Evolutionary conservation across 495 filamentous ascomycete species (phyloP), one percentile per base, ranked within the genome.

Genomic region (Aspergillus coremiiformis): DNA sequence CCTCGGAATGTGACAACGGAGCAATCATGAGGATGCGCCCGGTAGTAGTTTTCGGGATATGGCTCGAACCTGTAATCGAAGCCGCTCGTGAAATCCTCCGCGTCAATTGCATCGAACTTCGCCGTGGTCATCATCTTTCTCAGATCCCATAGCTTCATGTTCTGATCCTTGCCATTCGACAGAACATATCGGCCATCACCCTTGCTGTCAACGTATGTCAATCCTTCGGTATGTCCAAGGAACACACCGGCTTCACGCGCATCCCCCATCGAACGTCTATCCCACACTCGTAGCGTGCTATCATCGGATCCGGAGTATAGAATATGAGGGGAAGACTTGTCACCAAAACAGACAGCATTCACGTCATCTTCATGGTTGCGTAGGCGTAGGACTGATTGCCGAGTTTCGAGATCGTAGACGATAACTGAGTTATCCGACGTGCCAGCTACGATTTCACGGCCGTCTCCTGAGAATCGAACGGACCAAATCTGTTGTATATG

Each of bases 71-170:
- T 86, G 67, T 98, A 98, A 66, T 98, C 93, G 68, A 93, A 96
- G 3, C 77, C 78, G 39, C 79, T 85, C 2, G 77, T 78, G 60
- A 81, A 86, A 5, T 70, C 66, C 14, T 63, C 63, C n/a, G 77
- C 70, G 19, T 79, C 70, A 47, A 83, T 68, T 1, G 58, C 62
- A 30, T 81, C 79, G 47, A 84, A 86, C 15, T 77, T 76, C 19
- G 80, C 75, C 17, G 82, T 84, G 19, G 80, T 81, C 78, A 88
- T 86, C 78, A 87, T 89, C 54, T 81, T 85, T 49, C 94, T 77
- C 42, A 98, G 70, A 70, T 98, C 93, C 93, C 93, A 98, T 4
- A 98, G 78, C 70, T 97, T 98, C 85, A 95, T 95, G 27, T 82
- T 87, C 66, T 98, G 93, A 59, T 98, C 93, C 61, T 98, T 98